Percentiles rank a stretch among this genome's conserved stretches.
Conservation (phyloP, 345 rosid genomes). For the sweet orange (Citrus sinensis) region DNA sequence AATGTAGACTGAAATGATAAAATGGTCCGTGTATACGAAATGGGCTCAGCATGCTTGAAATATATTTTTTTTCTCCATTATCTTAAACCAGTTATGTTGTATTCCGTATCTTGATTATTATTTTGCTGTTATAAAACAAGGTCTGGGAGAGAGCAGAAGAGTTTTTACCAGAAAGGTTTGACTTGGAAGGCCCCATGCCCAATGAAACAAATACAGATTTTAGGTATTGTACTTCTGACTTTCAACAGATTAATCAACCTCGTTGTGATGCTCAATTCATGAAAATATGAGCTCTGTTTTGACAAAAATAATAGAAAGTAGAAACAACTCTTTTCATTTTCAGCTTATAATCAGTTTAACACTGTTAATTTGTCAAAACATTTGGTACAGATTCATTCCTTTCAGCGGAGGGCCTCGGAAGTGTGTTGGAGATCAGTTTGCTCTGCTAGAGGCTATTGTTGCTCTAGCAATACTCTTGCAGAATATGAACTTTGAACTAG, state of each 20-base stretch:
- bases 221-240: slow-evolving; percentile 41
- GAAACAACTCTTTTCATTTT: background rate
- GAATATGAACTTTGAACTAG: slow-evolving; percentile 68
- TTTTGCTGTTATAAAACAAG: slow-evolving; percentile 33
- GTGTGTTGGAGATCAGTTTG: slow-evolving; percentile 96
- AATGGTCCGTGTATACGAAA: background rate
- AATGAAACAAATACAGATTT: slow-evolving; percentile 91
- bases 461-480: slow-evolving; percentile 74
- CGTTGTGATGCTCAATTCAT: background rate
- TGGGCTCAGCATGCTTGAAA: background rate
- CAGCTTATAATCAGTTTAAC: background rate
- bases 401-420: slow-evolving; percentile 97
- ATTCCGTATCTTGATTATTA: background rate
- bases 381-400: slow-evolving; percentile 69
- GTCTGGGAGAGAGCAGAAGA: slow-evolving; percentile 96
- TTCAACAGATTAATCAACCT: background rate
- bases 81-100: background rate
- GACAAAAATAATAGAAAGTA: background rate
- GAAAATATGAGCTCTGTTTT: background rate
- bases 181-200: slow-evolving; percentile 73
- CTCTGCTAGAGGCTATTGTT: slow-evolving; percentile 82
- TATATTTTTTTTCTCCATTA: background rate
- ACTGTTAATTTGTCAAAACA: background rate
- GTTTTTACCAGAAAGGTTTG: slow-evolving; percentile 80
- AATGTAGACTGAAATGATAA: too few relatives aligned